Conservation (phyloP, 768 basidiomycete species). For the Crassisporium funariophilum region DNA sequence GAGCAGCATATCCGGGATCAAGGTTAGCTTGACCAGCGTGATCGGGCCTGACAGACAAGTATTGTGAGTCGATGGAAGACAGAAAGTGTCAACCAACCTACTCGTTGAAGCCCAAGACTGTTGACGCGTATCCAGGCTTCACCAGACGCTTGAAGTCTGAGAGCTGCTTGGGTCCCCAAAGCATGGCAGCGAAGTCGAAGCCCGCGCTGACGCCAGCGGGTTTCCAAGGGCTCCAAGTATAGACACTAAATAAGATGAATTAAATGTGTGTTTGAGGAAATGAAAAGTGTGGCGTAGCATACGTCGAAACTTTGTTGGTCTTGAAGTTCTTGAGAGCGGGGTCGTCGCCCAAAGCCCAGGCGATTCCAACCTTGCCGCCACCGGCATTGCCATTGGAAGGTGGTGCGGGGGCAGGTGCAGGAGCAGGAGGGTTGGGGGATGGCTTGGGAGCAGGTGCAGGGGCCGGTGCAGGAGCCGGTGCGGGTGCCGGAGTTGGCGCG, state of each 20-base stretch:
- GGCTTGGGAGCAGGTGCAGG: no score
- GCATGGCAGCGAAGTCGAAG: conserved; percentile 62
- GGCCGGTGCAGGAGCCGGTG: conserved; percentile 19
- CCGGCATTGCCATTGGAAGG: conserved; percentile 14
- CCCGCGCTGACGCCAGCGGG: conserved; percentile 46
- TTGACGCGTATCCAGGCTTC: conserved; percentile 50
- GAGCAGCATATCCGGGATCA: conserved; percentile 46
- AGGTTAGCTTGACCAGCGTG: conserved; percentile 64
- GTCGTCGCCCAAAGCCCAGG: conserved; percentile 64
- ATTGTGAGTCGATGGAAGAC: neutral
- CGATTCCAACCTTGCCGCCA: conserved; percentile 59
- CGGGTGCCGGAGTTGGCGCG: conserved; percentile 17
- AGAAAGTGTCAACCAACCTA: conserved; percentile 32
- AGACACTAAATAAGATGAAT: conserved; percentile 39
- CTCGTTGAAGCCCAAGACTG: conserved; percentile 75
- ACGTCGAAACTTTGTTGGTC: conserved; percentile 47
- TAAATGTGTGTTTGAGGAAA: neutral
- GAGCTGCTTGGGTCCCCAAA: conserved; percentile 65
- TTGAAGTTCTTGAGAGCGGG: conserved; percentile 53
- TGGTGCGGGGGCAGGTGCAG: conserved; percentile 21
- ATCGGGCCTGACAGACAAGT: conserved; percentile 68
- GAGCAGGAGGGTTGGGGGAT: conserved; percentile 4
- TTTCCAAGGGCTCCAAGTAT: conserved; percentile 66
- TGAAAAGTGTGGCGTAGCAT: conserved; percentile 15
- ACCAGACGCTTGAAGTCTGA: conserved; percentile 49